Percentiles rank a stretch among this genome's conserved stretches.
Evolutionary conservation across 352 stramenopile genomes (phyloP).

Genomic region (Pythium insidiosum): DNA sequence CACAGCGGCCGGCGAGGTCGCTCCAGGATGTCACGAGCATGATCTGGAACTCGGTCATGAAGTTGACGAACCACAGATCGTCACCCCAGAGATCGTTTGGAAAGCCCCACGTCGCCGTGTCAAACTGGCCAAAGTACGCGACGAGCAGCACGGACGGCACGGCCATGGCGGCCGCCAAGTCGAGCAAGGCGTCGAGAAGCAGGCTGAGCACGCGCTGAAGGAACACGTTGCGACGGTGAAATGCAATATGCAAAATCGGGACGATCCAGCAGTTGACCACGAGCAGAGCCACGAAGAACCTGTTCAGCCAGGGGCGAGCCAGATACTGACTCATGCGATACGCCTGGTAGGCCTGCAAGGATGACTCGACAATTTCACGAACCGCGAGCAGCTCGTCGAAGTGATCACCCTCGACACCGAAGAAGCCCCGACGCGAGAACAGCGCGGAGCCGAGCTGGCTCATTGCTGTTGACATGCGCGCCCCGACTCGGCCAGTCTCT

Average conservation of each 20-base stretch:
- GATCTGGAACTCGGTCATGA: constrained; percentile 6
- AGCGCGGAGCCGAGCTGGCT: too few species aligned
- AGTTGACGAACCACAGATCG: neutral
- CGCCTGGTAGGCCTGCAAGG: neutral
- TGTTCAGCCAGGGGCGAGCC: constrained; percentile 9
- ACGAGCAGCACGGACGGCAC: constrained; percentile 2
- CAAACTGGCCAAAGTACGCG: neutral
- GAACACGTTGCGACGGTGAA: neutral
- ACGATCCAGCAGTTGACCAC: constrained; percentile 7
- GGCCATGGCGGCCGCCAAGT: constrained; percentile 5
- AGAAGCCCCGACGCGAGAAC: too few species aligned
- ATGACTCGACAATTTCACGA: too few species aligned
- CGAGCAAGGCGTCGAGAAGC: constrained; percentile 4
- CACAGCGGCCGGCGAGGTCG: neutral
- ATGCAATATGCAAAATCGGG: neutral
- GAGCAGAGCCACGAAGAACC: constrained; percentile 4
- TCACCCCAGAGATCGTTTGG: neutral
- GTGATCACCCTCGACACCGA: too few species aligned
- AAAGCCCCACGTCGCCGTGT: neutral
- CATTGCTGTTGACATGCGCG: too few species aligned
- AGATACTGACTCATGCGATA: neutral
- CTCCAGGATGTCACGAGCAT: neutral
- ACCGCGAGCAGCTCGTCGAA: too few species aligned
- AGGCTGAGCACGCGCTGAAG: constrained; percentile 1
- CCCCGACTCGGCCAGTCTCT: too few species aligned